A percentile compares a stretch with the other conserved stretches of the same genome.
Conservation (phyloP, 1,284 basidiomycete genomes). For the Fomitopsis palustris region DNA sequence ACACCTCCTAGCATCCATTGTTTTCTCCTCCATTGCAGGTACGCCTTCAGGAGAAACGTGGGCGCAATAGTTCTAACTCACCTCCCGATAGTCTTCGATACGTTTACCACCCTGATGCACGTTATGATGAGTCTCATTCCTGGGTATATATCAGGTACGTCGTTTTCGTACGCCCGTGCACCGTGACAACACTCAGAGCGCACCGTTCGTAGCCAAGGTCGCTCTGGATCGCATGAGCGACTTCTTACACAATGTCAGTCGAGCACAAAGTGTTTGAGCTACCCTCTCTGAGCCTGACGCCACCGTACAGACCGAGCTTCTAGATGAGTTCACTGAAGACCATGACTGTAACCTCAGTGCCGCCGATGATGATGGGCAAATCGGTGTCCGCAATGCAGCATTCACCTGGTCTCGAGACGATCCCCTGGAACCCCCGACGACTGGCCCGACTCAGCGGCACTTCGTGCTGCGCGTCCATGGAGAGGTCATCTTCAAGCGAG, state of each 20-base stretch:
- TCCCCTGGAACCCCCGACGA: slow-evolving; percentile 18
- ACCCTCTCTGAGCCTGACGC: too few relatives aligned
- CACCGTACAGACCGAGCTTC: slow-evolving; percentile 38
- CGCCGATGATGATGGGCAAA: slow-evolving; percentile 11
- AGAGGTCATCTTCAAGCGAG: slow-evolving; percentile 53
- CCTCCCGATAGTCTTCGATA: slow-evolving; percentile 28
- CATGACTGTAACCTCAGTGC: not conserved
- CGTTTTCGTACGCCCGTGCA: too few relatives aligned
- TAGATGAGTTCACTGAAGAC: slow-evolving; percentile 37
- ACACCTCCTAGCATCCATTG: slow-evolving; percentile 25
- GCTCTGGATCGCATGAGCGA: slow-evolving; percentile 42
- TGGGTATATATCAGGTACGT: slow-evolving; percentile 21
- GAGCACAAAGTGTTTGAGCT: not conserved
- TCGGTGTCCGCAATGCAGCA: slow-evolving; percentile 35
- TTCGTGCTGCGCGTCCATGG: slow-evolving; percentile 47
- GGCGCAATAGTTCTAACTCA: not conserved
- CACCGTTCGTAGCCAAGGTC: slow-evolving; percentile 30
- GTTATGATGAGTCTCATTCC: slow-evolving; percentile 26
- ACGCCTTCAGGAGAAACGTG: not conserved
- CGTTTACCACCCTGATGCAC: slow-evolving; percentile 27
- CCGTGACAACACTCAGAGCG: not conserved
- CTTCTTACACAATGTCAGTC: slow-evolving; percentile 37
- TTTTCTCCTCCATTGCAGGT: slow-evolving; percentile 37
- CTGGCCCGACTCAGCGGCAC: slow-evolving; percentile 21
- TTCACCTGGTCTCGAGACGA: slow-evolving; percentile 35